A percentile compares a stretch with the other conserved stretches of the same genome.
phyloP scores from a whole-genome alignment of 306 rosid genomes.

The Cyclanthera cordifolia region DNA sequence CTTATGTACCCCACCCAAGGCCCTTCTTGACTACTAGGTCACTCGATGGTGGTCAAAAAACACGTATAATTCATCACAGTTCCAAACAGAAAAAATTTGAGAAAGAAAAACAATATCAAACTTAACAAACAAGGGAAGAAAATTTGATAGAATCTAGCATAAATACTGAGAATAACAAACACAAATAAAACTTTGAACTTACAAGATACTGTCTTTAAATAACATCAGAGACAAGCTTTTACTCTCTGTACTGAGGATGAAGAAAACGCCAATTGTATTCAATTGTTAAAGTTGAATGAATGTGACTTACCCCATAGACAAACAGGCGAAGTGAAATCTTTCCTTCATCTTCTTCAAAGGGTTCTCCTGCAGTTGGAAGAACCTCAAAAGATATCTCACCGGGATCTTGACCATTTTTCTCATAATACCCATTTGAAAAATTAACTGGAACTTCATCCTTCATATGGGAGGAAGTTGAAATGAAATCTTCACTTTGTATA shows the following conservation, averaged over 20 bases:
- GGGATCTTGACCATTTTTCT: conserved; percentile 21
- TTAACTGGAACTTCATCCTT: conserved; percentile 34
- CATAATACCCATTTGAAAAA: conserved; percentile 21
- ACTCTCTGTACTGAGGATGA: not conserved
- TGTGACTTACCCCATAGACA: conserved; percentile 73
- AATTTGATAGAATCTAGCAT: not conserved
- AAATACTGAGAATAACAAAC: not conserved
- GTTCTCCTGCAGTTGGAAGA: conserved; percentile 32
- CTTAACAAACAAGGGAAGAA: not conserved
- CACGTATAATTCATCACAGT: not conserved
- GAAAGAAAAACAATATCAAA: not conserved
- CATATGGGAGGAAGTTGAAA: conserved; percentile 25
- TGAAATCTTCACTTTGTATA: conserved; percentile 22
- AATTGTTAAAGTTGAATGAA: conserved; percentile 14
- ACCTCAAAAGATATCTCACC: conserved; percentile 25
- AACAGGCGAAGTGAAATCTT: conserved; percentile 42
- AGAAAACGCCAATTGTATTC: conserved; percentile 3
- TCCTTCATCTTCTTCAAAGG: conserved; percentile 28
- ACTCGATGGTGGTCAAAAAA: no score
- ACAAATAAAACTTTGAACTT: not conserved
- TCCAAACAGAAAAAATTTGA: not conserved
- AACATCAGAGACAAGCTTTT: not conserved
- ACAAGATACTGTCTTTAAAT: not conserved
- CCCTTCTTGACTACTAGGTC: no score
- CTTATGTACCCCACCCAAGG: no score